Percentiles rank a stretch among this genome's conserved stretches.
phyloP scores from a whole-genome alignment of 148 eudicot species.

The Rhododendron molle region DNA sequence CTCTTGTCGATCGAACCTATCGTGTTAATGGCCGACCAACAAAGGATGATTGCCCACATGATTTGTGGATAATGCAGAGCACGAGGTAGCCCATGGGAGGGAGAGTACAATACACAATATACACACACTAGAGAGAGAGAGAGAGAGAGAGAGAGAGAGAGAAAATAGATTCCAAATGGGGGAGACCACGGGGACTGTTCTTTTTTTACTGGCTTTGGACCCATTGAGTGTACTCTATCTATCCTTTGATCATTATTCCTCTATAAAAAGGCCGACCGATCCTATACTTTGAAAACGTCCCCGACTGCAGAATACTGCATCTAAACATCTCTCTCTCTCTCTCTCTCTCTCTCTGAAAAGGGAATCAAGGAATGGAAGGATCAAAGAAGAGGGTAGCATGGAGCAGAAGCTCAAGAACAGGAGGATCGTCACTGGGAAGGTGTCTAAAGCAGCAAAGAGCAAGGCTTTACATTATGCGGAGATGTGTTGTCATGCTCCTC shows the following conservation, averaged over 20 bases:
- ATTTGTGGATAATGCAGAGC: background rate
- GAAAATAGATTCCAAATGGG: background rate
- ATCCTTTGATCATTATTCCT: background rate
- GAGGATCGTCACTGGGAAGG: slow-evolving; percentile 12
- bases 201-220: background rate
- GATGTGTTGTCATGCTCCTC: slow-evolving; percentile 20
- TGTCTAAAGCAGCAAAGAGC: slow-evolving; percentile 18
- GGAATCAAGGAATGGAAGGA: background rate
- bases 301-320: background rate
- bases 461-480: slow-evolving; percentile 19
- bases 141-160: too few relatives aligned
- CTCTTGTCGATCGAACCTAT: background rate
- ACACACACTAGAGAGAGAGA: background rate
- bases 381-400: background rate
- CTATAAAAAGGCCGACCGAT: background rate
- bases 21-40: background rate
- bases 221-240: background rate
- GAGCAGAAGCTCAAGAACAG: background rate
- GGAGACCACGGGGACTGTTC: background rate
- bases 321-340: background rate
- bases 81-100: background rate
- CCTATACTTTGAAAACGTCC: background rate
- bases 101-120: background rate
- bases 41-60: background rate
- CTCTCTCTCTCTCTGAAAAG: background rate